Conservation (phyloP, 2,329 filamentous ascomycete species). For the Rhexocercosporidium sp. region DNA sequence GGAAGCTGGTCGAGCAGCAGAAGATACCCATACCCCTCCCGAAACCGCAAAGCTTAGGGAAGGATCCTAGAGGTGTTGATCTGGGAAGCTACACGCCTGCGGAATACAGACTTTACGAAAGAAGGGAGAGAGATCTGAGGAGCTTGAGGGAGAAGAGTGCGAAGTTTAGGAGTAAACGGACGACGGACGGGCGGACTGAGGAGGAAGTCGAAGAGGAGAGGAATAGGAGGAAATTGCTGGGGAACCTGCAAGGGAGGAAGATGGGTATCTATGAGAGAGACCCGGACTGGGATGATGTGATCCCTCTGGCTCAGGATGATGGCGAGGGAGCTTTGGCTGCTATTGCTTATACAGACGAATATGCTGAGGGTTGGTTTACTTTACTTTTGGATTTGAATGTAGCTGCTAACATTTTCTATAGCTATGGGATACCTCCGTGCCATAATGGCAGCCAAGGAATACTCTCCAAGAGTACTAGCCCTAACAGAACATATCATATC, state of each 20-base stretch:
- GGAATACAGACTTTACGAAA: constrained; percentile 33
- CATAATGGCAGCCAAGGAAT: constrained; percentile 87
- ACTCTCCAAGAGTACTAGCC: constrained; percentile 75
- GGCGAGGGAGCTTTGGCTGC: constrained; percentile 84
- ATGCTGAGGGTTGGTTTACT: constrained; percentile 69
- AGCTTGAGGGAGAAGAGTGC: constrained; percentile 31
- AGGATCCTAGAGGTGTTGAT: constrained; percentile 32
- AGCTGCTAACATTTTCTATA: constrained; percentile 38
- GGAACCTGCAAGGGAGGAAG: constrained; percentile 34
- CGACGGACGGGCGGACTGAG: constrained; percentile 12
- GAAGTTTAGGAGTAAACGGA: constrained; percentile 28
- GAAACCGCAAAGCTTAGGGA: constrained; percentile 33
- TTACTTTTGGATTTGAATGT: neutral
- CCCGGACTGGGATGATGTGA: constrained; percentile 82
- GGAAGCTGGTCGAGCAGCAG: constrained; percentile 32
- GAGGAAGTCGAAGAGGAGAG: constrained; percentile 37
- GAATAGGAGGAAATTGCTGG: constrained; percentile 36
- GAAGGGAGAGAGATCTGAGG: constrained; percentile 29
- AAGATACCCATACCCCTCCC: constrained; percentile 38
- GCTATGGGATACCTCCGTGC: constrained; percentile 93
- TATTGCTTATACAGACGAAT: constrained; percentile 89
- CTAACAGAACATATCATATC: constrained; percentile 89
- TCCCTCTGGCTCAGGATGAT: constrained; percentile 83
- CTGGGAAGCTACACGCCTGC: constrained; percentile 33
- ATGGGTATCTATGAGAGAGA: constrained; percentile 51